A percentile compares a stretch with the other conserved stretches of the same genome.
Evolutionary conservation across 768 basidiomycete species (phyloP).

Genomic region (Suillus cothurnatus): DNA sequence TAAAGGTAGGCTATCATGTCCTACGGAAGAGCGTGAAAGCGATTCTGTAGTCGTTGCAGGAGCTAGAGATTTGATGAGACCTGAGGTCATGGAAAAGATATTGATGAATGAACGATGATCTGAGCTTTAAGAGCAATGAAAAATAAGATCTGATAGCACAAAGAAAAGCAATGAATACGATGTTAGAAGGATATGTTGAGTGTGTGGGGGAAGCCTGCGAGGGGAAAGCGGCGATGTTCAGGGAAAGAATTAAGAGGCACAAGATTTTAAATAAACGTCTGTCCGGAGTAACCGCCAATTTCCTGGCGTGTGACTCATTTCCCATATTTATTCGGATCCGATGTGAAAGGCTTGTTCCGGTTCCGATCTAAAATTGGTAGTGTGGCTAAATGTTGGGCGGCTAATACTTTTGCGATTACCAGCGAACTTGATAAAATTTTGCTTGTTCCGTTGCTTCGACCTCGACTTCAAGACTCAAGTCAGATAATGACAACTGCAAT

Average conservation of each 20-base stretch:
- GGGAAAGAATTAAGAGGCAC: background rate
- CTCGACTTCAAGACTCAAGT: too few relatives aligned
- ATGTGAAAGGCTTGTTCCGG: background rate
- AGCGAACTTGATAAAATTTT: background rate
- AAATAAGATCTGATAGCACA: background rate
- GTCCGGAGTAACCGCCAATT: background rate
- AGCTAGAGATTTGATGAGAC: constrained; percentile 7
- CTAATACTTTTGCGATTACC: too few relatives aligned
- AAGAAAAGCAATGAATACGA: background rate
- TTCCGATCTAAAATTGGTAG: background rate
- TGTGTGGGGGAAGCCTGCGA: background rate
- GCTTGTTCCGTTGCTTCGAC: background rate
- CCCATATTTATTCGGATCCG: background rate
- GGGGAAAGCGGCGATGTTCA: background rate
- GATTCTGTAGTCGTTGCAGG: background rate
- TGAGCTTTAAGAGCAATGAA: too few relatives aligned
- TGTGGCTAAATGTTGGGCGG: background rate
- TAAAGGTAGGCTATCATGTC: constrained; percentile 10
- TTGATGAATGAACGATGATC: background rate
- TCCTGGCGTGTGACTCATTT: background rate
- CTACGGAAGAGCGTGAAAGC: constrained; percentile 13
- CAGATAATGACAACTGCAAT: background rate
- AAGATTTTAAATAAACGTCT: background rate
- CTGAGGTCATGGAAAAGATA: constrained; percentile 8
- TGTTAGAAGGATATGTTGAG: background rate